These are phyloP conservation scores for Scutellaria barbata DNA, from an alignment of 257 asterid species.

Conservation along the genomic window DNA sequence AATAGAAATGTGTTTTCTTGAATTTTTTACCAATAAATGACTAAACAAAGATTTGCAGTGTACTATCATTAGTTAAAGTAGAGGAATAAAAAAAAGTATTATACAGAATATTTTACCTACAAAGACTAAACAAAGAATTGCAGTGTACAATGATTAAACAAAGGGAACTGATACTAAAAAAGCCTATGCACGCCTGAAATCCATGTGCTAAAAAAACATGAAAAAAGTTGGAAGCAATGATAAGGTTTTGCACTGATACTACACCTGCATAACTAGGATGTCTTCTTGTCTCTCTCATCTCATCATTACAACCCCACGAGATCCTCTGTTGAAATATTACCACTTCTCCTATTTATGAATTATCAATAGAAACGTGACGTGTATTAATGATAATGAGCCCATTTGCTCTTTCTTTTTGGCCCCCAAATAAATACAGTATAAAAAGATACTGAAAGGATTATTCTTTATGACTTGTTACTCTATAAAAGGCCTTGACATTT, in stretches of 20 bases:
- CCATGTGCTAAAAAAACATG: slow-evolving; percentile 27
- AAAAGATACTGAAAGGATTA: slow-evolving; percentile 16
- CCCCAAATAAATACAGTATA: slow-evolving; percentile 33
- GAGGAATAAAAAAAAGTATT: not conserved
- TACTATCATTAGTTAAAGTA: slow-evolving; percentile 1
- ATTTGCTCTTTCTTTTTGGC: slow-evolving; percentile 19
- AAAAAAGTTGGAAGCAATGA: slow-evolving; percentile 45
- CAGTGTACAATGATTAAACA: slow-evolving; percentile 21
- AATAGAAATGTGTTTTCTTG: not conserved
- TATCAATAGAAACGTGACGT: no score
- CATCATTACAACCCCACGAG: slow-evolving; percentile 45
- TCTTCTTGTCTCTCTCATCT: slow-evolving; percentile 69
- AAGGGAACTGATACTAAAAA: slow-evolving; percentile 32
- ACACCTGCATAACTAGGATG: slow-evolving; percentile 53
- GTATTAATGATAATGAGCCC: no score
- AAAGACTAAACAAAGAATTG: slow-evolving; percentile 15
- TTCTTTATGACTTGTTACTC: slow-evolving; percentile 12
- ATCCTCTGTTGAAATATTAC: no score
- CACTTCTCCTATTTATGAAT: no score
- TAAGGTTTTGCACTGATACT: slow-evolving; percentile 43
- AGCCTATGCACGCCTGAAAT: slow-evolving; percentile 53
- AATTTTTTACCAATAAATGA: not conserved
- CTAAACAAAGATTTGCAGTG: slow-evolving; percentile 23
- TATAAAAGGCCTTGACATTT: slow-evolving; percentile 34
- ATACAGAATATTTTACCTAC: not conserved